Base-by-base conservation (phyloP, 495 filamentous ascomycete genomes). In the Tricharina praecox region DNA sequence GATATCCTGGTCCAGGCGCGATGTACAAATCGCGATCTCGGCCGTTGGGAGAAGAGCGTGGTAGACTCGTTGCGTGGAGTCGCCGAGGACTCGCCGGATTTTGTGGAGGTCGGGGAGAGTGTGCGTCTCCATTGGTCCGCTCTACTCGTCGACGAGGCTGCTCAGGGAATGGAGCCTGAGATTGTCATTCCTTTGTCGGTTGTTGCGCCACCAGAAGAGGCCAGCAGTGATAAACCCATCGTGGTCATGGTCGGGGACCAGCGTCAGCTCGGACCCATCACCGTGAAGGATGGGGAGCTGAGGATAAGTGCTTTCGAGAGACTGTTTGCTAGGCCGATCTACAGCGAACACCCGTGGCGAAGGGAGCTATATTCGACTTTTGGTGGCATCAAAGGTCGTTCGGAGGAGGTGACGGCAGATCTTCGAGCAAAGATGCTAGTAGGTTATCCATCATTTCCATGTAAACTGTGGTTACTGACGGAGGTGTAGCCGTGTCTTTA, bases 181-280 rank as follows among this genome's bases (percentile, higher is more conserved):
- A 58, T 66, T 23, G 54, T 68, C 18, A 61, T 74, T 28, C 67
- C 72, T 23, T 54, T 76, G 11, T 59, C 58, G 41, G 64, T 74
- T 40, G 62, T 76, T 30, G 63, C 68, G 25, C 70, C 72, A 15
- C 71, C 70, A n/a, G 37, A 54, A 5, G 49, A 58, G n/a, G 52
- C 49, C 23, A 54, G 56, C 19, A 23, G 48, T 21, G 61, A 63
- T 43, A 64, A 53, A 5, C 67, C 69, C 0, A 58, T 68, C 16
- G 62, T 75, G 13, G 66, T 71, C 11, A 73, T 76, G 72, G 73
- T 70, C 25, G 72, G 72, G 19, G 72, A 76, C 53, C 64, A 74
- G 41, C 62, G 66, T 51, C 72, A 74, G 53, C 67, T 76, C 33
- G 67, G 43, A 11, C 43, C 43, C 5, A 46, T 20, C 7, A 33